phyloP scores from a whole-genome alignment of 805 yeast species.

The Nakazawaea pomicola region DNA sequence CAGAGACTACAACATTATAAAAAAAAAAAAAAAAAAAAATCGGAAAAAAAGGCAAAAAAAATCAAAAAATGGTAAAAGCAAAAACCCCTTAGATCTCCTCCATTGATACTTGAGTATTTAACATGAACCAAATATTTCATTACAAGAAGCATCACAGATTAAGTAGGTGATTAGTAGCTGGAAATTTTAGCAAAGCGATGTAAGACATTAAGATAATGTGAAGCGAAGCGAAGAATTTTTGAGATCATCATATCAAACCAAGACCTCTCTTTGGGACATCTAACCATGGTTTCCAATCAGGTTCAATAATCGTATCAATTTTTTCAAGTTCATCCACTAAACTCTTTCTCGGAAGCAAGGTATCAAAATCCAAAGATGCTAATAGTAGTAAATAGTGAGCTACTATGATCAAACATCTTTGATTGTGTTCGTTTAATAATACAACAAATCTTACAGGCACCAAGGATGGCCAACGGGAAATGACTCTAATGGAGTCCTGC shows the following conservation, averaged over 20 bases:
- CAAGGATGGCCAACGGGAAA: slow-evolving; percentile 9
- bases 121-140: no score
- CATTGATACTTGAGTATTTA: no score
- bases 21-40: no score
- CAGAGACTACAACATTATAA: no score
- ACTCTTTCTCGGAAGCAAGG: background rate
- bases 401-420: slow-evolving; percentile 5
- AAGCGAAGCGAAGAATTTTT: no score
- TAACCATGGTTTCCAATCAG: slow-evolving; percentile 9
- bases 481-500: slow-evolving; percentile 2
- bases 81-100: no score
- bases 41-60: no score
- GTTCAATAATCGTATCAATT: slow-evolving; percentile 6
- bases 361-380: background rate
- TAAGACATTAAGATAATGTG: no score
- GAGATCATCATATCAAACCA: slow-evolving; percentile 4
- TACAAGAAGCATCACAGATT: no score
- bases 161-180: no score
- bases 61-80: no score
- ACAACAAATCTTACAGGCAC: background rate
- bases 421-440: slow-evolving; percentile 3
- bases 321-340: slow-evolving; percentile 1
- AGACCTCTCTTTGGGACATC: slow-evolving; percentile 9
- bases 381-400: slow-evolving; percentile 10
- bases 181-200: no score